Percentiles rank a stretch among this genome's conserved stretches.
phyloP scores from a whole-genome alignment of 352 stramenopile genomes.

The Pythium inflatum region DNA sequence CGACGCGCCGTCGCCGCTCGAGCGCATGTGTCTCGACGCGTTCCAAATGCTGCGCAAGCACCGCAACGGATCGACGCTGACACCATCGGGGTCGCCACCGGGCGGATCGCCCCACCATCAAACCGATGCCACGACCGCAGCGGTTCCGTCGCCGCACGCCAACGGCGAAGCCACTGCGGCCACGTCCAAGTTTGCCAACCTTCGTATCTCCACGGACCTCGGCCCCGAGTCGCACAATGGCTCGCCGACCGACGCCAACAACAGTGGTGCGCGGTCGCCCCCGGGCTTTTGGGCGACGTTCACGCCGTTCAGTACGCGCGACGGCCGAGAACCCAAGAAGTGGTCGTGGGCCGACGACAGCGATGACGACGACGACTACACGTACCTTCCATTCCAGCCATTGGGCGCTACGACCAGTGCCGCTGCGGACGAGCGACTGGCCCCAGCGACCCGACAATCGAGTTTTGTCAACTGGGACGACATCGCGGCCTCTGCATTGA shows the following conservation, averaged over 20 bases:
- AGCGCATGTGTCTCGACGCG: constrained; percentile 69
- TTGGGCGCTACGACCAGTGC: background rate
- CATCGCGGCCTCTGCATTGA: constrained; percentile 60
- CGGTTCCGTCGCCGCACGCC: background rate
- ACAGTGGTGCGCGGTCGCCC: constrained; percentile 60
- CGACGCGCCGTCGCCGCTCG: constrained; percentile 67
- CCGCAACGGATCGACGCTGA: background rate
- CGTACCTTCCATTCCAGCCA: constrained; percentile 18
- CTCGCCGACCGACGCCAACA: constrained; percentile 32
- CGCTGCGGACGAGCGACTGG: constrained; percentile 12
- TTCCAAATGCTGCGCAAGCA: constrained; percentile 61
- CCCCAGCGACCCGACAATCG: constrained; percentile 7
- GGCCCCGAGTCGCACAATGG: constrained; percentile 4
- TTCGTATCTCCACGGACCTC: constrained; percentile 50
- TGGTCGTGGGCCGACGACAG: constrained; percentile 49
- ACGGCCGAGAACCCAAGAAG: constrained; percentile 18
- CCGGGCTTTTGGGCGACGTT: constrained; percentile 82
- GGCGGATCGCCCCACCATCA: background rate
- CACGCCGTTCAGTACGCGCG: constrained; percentile 59
- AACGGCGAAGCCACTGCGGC: too few species aligned
- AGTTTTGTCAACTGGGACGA: constrained; percentile 58
- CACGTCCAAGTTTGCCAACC: constrained; percentile 40
- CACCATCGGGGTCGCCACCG: background rate
- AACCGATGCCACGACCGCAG: background rate
- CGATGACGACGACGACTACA: constrained; percentile 51